Evolutionary conservation across 2,329 filamentous ascomycete species (phyloP).

Genomic region (Colletotrichum neosansevieriae): DNA sequence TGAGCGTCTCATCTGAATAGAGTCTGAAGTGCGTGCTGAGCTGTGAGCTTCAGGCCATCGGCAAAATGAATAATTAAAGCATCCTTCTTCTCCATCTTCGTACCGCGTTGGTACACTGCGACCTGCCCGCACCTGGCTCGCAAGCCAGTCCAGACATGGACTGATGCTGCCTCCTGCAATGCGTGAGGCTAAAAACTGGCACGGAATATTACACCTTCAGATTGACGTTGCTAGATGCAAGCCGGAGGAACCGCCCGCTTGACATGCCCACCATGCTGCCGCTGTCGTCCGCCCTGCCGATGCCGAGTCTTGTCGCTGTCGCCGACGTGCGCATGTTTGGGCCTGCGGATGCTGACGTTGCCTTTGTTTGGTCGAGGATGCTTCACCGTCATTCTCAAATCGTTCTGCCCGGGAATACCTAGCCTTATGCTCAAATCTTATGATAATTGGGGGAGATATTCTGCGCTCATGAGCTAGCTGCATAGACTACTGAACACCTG

Average conservation of each 20-base stretch:
- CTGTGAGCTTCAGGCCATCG: constrained; percentile 2
- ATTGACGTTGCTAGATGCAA: background rate
- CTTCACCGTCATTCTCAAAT: constrained; percentile 28
- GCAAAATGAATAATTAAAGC: background rate
- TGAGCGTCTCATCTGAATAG: background rate
- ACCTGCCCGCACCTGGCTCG: constrained; percentile 1
- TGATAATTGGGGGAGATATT: background rate
- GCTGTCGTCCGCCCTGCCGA: background rate
- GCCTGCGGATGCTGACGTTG: constrained; percentile 9
- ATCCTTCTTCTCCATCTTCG: constrained; percentile 1
- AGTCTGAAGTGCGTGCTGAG: constrained; percentile 4
- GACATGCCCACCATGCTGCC: too few species aligned
- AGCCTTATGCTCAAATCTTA: background rate
- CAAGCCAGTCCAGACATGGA: constrained; percentile 26
- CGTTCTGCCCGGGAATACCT: constrained; percentile 9
- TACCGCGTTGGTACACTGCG: background rate
- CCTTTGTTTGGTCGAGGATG: background rate
- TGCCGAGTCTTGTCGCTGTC: background rate
- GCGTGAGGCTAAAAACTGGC: constrained; percentile 18
- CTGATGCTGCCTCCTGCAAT: background rate
- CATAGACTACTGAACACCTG: constrained; percentile 5
- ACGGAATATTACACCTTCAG: constrained; percentile 9
- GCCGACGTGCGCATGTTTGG: constrained; percentile 1
- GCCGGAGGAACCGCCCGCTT: too few species aligned
- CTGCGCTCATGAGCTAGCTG: constrained; percentile 30